These are phyloP conservation scores for Pleurotus platypus DNA, from an alignment of 768 basidiomycete species.

Conservation along the genomic window DNA sequence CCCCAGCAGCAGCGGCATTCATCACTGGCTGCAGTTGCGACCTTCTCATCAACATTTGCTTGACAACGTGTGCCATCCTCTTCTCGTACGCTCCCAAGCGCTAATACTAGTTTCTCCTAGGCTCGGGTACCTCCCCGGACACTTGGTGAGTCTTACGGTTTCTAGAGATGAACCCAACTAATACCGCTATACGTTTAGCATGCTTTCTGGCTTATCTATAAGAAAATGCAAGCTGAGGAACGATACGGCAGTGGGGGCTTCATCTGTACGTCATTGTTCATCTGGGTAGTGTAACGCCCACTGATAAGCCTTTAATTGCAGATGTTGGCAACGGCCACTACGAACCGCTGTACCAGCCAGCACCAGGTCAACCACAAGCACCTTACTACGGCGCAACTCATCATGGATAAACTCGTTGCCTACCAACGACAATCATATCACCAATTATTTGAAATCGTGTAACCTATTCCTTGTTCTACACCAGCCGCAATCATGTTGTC, in stretches of 20 bases:
- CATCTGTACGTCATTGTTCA: slow-evolving; percentile 52
- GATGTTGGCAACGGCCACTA: slow-evolving; percentile 26
- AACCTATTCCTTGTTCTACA: too few species aligned
- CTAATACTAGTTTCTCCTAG: slow-evolving; percentile 26
- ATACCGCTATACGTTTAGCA: slow-evolving; percentile 34
- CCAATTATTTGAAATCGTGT: too few species aligned
- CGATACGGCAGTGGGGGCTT: slow-evolving; percentile 75
- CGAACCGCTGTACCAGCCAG: slow-evolving; percentile 18
- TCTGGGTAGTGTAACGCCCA: not conserved
- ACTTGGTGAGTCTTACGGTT: slow-evolving; percentile 25
- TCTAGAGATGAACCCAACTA: not conserved
- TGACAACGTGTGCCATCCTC: slow-evolving; percentile 58
- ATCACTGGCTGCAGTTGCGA: slow-evolving; percentile 84
- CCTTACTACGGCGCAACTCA: slow-evolving; percentile 18
- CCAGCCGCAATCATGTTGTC: slow-evolving; percentile 24
- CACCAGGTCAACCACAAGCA: slow-evolving; percentile 11
- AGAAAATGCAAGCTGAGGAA: slow-evolving; percentile 85
- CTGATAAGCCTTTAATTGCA: not conserved
- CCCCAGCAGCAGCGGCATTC: slow-evolving; percentile 75
- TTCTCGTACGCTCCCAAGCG: not conserved
- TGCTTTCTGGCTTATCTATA: slow-evolving; percentile 89
- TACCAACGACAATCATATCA: too few species aligned
- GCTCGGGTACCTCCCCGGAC: slow-evolving; percentile 76
- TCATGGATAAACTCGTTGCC: slow-evolving; percentile 3
- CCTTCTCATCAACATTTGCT: slow-evolving; percentile 76